A percentile compares a stretch with the other conserved stretches of the same genome.
Conservation (phyloP, 345 rosid genomes). For the Jatropha curcas region DNA sequence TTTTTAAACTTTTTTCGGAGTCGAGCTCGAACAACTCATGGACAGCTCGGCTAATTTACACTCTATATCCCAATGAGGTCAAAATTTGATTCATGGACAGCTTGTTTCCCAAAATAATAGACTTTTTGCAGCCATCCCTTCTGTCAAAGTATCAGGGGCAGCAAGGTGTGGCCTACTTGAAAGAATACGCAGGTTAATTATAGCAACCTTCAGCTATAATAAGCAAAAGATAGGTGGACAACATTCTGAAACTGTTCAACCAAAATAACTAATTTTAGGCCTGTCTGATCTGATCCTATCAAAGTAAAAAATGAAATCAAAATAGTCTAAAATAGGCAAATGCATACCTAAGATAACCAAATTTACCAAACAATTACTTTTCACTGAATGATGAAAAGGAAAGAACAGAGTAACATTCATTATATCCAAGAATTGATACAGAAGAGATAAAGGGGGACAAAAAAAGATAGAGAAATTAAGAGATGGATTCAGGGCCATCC, state of each 20-base stretch:
- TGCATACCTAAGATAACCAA: constrained; percentile 4
- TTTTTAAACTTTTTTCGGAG: too few species aligned
- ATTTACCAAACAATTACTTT: not conserved
- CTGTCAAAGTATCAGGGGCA: not conserved
- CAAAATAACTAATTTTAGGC: constrained; percentile 17
- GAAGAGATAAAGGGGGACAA: not conserved
- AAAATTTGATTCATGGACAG: not conserved
- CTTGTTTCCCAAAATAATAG: not conserved
- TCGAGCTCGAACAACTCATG: too few species aligned
- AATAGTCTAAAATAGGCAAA: constrained; percentile 11
- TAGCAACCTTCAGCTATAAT: not conserved
- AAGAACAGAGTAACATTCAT: not conserved
- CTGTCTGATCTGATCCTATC: not conserved
- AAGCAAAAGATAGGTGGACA: constrained; percentile 5
- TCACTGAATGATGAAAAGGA: not conserved
- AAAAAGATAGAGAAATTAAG: not conserved
- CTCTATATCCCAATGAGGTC: not conserved
- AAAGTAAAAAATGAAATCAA: not conserved
- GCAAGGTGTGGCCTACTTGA: not conserved
- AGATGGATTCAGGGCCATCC: constrained; percentile 56
- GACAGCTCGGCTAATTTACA: too few species aligned
- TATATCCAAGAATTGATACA: not conserved
- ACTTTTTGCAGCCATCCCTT: not conserved
- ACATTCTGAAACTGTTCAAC: constrained; percentile 8
- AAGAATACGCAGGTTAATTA: not conserved